Conservation (phyloP, 1,284 basidiomycete species). For the Agaricales sp. region DNA sequence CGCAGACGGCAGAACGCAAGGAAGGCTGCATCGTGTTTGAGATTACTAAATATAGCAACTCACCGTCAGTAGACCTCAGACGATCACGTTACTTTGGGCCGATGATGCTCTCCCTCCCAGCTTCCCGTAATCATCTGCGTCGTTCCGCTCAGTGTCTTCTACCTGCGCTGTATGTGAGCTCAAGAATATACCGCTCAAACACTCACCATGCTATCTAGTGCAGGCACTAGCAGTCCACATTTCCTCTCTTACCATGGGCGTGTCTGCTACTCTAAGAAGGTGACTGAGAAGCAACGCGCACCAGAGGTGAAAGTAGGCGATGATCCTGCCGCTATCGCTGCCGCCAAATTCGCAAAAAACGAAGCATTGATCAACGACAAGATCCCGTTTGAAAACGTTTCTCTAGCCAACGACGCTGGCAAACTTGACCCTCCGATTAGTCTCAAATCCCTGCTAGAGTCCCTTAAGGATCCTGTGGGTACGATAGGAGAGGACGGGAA, state of each 20-base stretch:
- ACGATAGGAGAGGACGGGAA: background rate
- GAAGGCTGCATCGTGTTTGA: too few species aligned
- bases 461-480: background rate
- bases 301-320: too few species aligned
- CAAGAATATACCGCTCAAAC: too few species aligned
- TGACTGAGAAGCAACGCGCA: too few species aligned
- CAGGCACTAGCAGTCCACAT: too few species aligned
- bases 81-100: background rate
- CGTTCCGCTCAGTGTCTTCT: background rate
- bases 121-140: background rate
- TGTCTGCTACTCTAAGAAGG: too few species aligned
- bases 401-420: constrained; percentile 38
- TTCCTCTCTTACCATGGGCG: too few species aligned
- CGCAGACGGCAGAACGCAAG: background rate
- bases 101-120: background rate
- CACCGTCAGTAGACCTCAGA: too few species aligned
- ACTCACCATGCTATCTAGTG: too few species aligned
- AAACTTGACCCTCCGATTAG: constrained; percentile 27
- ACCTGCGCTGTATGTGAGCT: too few species aligned
- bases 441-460: constrained; percentile 23
- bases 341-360: background rate
- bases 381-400: constrained; percentile 31
- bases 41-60: background rate
- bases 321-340: background rate
- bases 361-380: constrained; percentile 13